phyloP scores from a whole-genome alignment of 306 rosid genomes.

The Casuarina glauca region DNA sequence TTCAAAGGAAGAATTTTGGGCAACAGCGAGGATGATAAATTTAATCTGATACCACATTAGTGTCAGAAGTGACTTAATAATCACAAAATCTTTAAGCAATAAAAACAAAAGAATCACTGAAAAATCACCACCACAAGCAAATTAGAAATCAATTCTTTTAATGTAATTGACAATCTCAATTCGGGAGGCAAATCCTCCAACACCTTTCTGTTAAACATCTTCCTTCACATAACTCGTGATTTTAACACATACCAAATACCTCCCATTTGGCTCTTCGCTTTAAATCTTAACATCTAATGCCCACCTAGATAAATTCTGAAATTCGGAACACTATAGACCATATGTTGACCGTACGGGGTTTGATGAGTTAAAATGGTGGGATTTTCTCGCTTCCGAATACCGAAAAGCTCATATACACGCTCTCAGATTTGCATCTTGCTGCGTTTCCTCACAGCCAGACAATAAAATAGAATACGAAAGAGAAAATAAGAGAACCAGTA shows the following conservation, averaged over 20 bases:
- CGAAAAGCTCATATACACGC: neutral
- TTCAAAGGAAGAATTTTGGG: neutral
- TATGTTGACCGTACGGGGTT: too few species aligned
- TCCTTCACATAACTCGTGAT: neutral
- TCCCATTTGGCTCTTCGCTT: too few species aligned
- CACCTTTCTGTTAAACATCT: neutral
- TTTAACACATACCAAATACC: neutral
- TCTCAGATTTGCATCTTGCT: neutral
- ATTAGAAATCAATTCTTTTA: neutral
- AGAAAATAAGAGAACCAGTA: neutral
- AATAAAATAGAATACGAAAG: neutral
- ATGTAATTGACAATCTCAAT: neutral
- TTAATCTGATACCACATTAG: neutral
- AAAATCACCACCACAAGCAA: neutral
- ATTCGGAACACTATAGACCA: too few species aligned
- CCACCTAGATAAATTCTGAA: too few species aligned
- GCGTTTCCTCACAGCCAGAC: neutral
- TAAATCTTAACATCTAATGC: too few species aligned
- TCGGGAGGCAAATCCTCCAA: neutral
- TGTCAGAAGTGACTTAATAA: too few species aligned
- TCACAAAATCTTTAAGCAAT: too few species aligned
- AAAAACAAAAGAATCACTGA: too few species aligned
- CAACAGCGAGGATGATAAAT: neutral
- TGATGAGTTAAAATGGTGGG: neutral
- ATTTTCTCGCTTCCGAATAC: neutral